phyloP scores from a whole-genome alignment of 352 stramenopile species.

The Phytophthora pistaciae region DNA sequence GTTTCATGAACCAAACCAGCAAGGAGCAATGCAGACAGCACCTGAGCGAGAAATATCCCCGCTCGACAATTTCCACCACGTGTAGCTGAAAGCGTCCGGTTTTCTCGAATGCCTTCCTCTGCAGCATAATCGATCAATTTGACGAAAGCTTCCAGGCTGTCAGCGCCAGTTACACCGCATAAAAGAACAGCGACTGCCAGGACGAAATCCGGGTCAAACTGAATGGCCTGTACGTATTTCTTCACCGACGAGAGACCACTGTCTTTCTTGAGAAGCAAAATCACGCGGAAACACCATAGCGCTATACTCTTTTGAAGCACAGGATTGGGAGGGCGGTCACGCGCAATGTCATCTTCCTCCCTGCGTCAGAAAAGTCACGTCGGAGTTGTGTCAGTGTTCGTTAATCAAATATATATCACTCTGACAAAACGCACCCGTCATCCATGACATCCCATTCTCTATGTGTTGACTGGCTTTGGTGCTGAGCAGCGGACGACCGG shows the following conservation, averaged over 20 bases:
- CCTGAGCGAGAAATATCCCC: slow-evolving; percentile 64
- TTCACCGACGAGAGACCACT: slow-evolving; percentile 68
- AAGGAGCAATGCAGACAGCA: slow-evolving; percentile 52
- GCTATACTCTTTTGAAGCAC: slow-evolving; percentile 49
- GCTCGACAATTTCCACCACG: slow-evolving; percentile 36
- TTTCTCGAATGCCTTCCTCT: slow-evolving; percentile 47
- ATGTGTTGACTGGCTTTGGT: slow-evolving; percentile 17
- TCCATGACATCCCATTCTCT: slow-evolving; percentile 54
- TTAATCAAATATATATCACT: not conserved
- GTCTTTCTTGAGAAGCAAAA: slow-evolving; percentile 84
- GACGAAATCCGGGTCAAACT: slow-evolving; percentile 76
- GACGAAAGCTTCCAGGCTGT: slow-evolving; percentile 67
- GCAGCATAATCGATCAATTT: slow-evolving; percentile 64
- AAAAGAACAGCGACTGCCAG: slow-evolving; percentile 67
- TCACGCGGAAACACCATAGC: slow-evolving; percentile 78
- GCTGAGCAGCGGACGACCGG: slow-evolving; percentile 10
- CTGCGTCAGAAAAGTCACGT: slow-evolving; percentile 11
- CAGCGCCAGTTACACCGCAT: slow-evolving; percentile 59
- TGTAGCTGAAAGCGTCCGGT: slow-evolving; percentile 27
- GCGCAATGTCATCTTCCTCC: slow-evolving; percentile 35
- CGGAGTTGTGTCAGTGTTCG: slow-evolving; percentile 8
- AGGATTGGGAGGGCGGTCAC: slow-evolving; percentile 34
- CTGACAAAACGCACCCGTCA: slow-evolving; percentile 36
- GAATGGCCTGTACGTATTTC: slow-evolving; percentile 47
- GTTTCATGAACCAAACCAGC: slow-evolving; percentile 63